phyloP scores from a whole-genome alignment of 495 filamentous ascomycete genomes.

The Penicillium turbatum region DNA sequence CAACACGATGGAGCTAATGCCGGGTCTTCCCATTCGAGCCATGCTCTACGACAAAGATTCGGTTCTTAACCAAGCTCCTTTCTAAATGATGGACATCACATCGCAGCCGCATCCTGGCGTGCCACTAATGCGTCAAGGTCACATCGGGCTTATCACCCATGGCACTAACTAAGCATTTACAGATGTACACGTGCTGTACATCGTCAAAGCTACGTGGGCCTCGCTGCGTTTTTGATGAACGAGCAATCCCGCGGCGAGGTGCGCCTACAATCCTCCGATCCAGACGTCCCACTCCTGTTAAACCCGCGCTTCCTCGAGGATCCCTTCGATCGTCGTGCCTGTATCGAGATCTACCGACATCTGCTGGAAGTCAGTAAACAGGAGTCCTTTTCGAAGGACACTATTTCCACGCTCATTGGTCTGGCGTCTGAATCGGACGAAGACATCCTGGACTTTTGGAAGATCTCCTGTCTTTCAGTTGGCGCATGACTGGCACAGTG shows the following conservation, averaged over 20 bases:
- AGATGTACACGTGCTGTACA: too few relatives aligned
- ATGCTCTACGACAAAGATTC: slow-evolving; percentile 5
- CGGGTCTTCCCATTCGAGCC: slow-evolving; percentile 1
- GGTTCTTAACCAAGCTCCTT: neutral
- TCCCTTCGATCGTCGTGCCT: slow-evolving; percentile 53
- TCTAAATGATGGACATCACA: neutral
- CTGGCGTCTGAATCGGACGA: slow-evolving; percentile 52
- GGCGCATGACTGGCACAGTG: slow-evolving; percentile 58
- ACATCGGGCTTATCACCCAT: too few relatives aligned
- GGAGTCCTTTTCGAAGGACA: slow-evolving; percentile 46
- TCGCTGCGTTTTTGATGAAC: slow-evolving; percentile 36
- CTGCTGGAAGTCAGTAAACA: slow-evolving; percentile 40
- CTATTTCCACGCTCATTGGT: slow-evolving; percentile 33
- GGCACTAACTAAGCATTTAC: too few relatives aligned
- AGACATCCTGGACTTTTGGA: slow-evolving; percentile 49
- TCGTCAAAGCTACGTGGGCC: slow-evolving; percentile 25
- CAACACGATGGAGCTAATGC: neutral
- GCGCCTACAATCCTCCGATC: slow-evolving; percentile 51
- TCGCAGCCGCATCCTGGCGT: neutral
- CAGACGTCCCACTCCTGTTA: slow-evolving; percentile 49
- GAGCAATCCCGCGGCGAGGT: slow-evolving; percentile 47
- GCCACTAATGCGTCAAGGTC: too few relatives aligned
- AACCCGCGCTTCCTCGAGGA: slow-evolving; percentile 54
- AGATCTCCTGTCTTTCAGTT: slow-evolving; percentile 30
- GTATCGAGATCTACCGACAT: slow-evolving; percentile 50